Evolutionary conservation across 177 flowering plant species (phyloP).

Genomic region (Tripterygium wilfordii): DNA sequence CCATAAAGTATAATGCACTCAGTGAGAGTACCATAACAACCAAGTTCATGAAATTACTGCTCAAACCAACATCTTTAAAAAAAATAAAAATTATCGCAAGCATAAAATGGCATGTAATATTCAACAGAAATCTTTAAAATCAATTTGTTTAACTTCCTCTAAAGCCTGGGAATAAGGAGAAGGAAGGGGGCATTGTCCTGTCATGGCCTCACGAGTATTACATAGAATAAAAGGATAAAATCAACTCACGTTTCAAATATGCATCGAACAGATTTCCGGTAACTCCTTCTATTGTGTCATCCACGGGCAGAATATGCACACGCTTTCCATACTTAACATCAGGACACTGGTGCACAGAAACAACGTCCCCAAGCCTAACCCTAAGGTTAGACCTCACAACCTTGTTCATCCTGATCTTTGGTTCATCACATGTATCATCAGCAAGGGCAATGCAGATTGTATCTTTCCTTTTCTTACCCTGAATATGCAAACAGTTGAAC

Average conservation of each 20-base stretch:
- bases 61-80: too few relatives aligned
- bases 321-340: conserved; percentile 93
- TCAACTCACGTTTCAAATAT: conserved; percentile 71
- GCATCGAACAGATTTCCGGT: conserved; percentile 89
- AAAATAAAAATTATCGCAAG: too few relatives aligned
- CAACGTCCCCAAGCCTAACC: conserved; percentile 86
- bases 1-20: too few relatives aligned
- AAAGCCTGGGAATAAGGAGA: too few relatives aligned
- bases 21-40: too few relatives aligned
- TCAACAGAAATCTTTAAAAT: too few relatives aligned
- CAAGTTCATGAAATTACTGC: too few relatives aligned
- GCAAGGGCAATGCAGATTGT: conserved; percentile 87
- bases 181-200: too few relatives aligned
- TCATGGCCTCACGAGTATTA: background rate
- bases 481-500: background rate
- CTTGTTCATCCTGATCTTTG: conserved; percentile 89
- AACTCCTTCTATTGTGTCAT: conserved; percentile 87
- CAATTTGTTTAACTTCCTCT: too few relatives aligned
- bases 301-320: conserved; percentile 82
- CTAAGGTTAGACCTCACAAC: conserved; percentile 81
- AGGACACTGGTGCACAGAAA: conserved; percentile 88
- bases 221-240: background rate
- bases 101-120: too few relatives aligned
- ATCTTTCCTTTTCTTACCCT: conserved; percentile 84
- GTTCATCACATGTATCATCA: conserved; percentile 86